These are phyloP conservation scores for Podospora pseudopauciseta DNA, from an alignment of 495 filamentous ascomycete species.

Conservation along the genomic window DNA sequence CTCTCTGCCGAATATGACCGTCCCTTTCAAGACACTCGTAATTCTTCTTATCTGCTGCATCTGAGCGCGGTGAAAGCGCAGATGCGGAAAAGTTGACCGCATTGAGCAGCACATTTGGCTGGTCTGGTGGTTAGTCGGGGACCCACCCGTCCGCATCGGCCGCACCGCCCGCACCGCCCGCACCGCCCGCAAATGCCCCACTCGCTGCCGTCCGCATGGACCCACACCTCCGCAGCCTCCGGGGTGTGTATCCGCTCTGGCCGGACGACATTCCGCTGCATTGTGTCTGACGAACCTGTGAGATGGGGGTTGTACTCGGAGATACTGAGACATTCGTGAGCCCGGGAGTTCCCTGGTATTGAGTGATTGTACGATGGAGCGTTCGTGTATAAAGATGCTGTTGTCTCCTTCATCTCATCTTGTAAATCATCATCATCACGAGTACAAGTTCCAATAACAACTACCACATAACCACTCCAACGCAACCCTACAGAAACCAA, in stretches of 20 bases:
- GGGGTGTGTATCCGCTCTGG: background rate
- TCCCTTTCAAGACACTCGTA: background rate
- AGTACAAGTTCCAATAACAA: background rate
- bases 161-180: constrained; percentile 2
- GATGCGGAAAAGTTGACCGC: background rate
- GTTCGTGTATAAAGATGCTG: background rate
- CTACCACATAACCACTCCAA: background rate
- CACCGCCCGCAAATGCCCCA: background rate
- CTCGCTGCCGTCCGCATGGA: background rate
- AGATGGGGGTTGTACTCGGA: background rate
- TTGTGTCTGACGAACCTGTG: background rate
- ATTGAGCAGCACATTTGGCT: background rate
- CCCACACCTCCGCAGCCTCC: background rate
- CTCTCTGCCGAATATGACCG: too few species aligned
- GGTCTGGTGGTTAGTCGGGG: background rate
- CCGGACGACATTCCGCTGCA: background rate
- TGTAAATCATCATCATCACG: background rate
- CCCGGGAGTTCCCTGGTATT: background rate
- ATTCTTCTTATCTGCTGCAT: background rate
- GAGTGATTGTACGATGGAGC: background rate
- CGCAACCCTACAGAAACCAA: background rate
- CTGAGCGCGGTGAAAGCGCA: background rate
- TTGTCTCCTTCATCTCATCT: background rate
- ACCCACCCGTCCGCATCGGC: constrained; percentile 8
- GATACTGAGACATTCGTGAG: background rate